Evolutionary conservation across 345 rosid species (phyloP).

Genomic region (Salix exigua): DNA sequence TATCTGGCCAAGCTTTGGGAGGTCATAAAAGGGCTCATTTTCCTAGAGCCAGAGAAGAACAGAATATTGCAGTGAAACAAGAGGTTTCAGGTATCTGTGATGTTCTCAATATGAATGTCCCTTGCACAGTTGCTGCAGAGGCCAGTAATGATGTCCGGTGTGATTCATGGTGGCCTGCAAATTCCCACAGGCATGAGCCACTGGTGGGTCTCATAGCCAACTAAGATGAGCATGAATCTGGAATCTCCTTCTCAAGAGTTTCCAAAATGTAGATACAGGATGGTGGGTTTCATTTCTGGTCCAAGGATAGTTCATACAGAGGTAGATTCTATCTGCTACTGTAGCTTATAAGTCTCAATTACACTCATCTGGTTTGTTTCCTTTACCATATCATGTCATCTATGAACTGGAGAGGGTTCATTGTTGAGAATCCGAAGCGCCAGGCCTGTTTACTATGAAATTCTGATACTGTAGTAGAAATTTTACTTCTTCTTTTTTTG

Average conservation of each 20-base stretch:
- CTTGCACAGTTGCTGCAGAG: conserved; percentile 8
- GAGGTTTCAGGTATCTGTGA: conserved; percentile 13
- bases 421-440: neutral
- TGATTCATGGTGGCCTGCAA: conserved; percentile 19
- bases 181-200: conserved; percentile 22
- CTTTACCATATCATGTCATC: neutral
- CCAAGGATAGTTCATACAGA: neutral
- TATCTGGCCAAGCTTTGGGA: conserved; percentile 36
- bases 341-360: neutral
- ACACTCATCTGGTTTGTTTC: neutral
- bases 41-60: conserved; percentile 19
- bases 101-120: conserved; percentile 18
- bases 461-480: neutral
- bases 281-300: conserved; percentile 5
- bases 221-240: conserved; percentile 16
- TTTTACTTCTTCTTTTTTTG: neutral
- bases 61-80: conserved; percentile 3
- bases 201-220: conserved; percentile 23
- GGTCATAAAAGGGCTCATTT: conserved; percentile 39
- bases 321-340: neutral
- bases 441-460: neutral
- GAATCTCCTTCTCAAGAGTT: neutral
- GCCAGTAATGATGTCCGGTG: conserved; percentile 19
- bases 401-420: neutral
- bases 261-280: neutral